Evolutionary conservation across 1,284 basidiomycete species (phyloP), one percentile per base, ranked within the genome.

Genomic region (Golubevia sp.): DNA sequence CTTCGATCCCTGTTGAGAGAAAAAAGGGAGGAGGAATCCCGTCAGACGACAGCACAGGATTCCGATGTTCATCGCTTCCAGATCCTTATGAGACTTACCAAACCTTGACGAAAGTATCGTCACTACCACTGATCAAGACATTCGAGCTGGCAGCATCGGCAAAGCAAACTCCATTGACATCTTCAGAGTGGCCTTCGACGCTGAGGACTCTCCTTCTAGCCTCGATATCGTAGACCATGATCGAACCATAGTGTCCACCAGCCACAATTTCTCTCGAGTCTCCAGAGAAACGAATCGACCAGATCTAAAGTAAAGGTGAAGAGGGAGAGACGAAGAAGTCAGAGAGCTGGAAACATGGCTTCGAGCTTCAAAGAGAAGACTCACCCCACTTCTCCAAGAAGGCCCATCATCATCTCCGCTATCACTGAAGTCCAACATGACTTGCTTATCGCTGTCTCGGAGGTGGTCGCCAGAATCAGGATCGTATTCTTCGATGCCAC

Each of bases 141-240:
- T 99, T 98, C 21, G 94, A 93, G 18, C 92, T 94, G 0, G 90
- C 88, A 27, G 91, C 90, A 79, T 97, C 94, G 1, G 95, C 94
- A 90, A 94, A 98, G 74, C 92, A 94, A 67, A 95, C 96, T 2
- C 67, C 95, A 74, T 99, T 99, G 50, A 98, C 92, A 82, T 99
- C 97, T 76, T 94, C 91, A 0, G 85, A 82, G 79, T 99, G 96
- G 0, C 93, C 96, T 15, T 85, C 76, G 18, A 99, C 94, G 70
- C 90, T 91, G 20, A 98, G 89, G 0, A 91, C 90, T 55, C 92
- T 88, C 64, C 88, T 87, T 68, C 93, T 88, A 2, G 91, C 89
- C 67, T 93, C 85, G 55, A 99, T 88, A 84, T 99, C 96, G 81
- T 97, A 97, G 0, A 97, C 93, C 92, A 83, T 67, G 51, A 86